phyloP scores from a whole-genome alignment of 371 early-diverging fungal genomes.

The Lichtheimia hyalospora region DNA sequence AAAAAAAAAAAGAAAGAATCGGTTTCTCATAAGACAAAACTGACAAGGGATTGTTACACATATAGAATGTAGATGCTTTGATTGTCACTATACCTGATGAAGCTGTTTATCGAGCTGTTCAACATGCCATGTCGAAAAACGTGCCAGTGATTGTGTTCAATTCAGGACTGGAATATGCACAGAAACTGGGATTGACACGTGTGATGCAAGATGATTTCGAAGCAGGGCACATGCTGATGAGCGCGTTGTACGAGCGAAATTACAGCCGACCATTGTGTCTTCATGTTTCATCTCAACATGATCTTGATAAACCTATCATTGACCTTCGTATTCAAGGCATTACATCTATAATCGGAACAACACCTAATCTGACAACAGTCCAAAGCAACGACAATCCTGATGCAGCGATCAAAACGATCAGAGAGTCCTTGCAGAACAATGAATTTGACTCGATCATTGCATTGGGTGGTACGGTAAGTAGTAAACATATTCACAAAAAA shows the following conservation, averaged over 20 bases:
- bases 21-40: neutral
- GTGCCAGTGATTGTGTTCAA: conserved; percentile 53
- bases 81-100: conserved; percentile 44
- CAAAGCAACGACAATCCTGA: no score
- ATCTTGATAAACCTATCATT: no score
- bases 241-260: conserved; percentile 26
- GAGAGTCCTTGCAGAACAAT: no score
- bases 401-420: no score
- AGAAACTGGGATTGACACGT: conserved; percentile 29
- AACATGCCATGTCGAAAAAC: conserved; percentile 25
- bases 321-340: no score
- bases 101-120: conserved; percentile 29
- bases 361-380: no score
- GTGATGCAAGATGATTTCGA: conserved; percentile 46
- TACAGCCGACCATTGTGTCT: conserved; percentile 14
- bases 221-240: conserved; percentile 36
- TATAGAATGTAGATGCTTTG: conserved; percentile 30
- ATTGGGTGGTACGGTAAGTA: conserved; percentile 23
- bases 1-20: neutral
- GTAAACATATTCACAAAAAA: no score
- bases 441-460: conserved; percentile 27
- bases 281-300: conserved; percentile 1
- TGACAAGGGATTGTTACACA: conserved; percentile 2
- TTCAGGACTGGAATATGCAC: conserved; percentile 39
- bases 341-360: no score